phyloP scores from a whole-genome alignment of 2,329 filamentous ascomycete genomes.

The Eutypa lata region DNA sequence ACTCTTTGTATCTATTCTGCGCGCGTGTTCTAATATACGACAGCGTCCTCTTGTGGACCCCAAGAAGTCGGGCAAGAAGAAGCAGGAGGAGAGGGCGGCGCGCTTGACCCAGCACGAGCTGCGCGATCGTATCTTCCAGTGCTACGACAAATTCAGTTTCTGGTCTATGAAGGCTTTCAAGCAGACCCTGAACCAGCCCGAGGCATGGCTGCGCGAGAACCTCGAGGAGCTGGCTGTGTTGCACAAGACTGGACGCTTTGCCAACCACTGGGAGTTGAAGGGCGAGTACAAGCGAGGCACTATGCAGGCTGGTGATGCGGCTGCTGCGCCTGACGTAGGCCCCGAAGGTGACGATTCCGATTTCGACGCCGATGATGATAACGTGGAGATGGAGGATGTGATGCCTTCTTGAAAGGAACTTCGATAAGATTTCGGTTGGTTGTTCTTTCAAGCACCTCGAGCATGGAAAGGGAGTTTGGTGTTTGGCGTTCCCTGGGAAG shows the following conservation, averaged over 20 bases:
- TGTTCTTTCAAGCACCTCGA: background rate
- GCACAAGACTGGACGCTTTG: conserved; percentile 79
- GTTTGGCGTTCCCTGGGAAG: conserved; percentile 4
- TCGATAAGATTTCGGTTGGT: background rate
- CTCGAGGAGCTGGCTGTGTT: conserved; percentile 80
- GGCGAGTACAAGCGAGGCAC: conserved; percentile 61
- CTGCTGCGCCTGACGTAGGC: conserved; percentile 42
- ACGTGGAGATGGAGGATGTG: conserved; percentile 81
- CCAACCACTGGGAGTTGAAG: conserved; percentile 81
- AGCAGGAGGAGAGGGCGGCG: conserved; percentile 50
- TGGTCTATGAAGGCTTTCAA: conserved; percentile 92
- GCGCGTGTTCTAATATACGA: conserved; percentile 7
- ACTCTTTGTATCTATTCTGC: background rate
- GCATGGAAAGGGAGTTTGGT: conserved; percentile 17
- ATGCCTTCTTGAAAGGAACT: conserved; percentile 21
- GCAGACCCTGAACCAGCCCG: conserved; percentile 75
- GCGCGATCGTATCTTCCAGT: conserved; percentile 77
- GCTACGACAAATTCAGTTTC: conserved; percentile 83
- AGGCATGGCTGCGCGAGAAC: conserved; percentile 85
- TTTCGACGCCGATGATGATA: conserved; percentile 61
- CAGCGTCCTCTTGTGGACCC: conserved; percentile 35
- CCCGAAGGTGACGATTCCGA: conserved; percentile 54
- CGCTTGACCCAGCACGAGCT: conserved; percentile 89
- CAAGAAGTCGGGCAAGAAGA: conserved; percentile 72
- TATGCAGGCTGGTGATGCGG: conserved; percentile 51